Conservation (phyloP, 208 protist species). For the Leishmania martiniquensis region DNA sequence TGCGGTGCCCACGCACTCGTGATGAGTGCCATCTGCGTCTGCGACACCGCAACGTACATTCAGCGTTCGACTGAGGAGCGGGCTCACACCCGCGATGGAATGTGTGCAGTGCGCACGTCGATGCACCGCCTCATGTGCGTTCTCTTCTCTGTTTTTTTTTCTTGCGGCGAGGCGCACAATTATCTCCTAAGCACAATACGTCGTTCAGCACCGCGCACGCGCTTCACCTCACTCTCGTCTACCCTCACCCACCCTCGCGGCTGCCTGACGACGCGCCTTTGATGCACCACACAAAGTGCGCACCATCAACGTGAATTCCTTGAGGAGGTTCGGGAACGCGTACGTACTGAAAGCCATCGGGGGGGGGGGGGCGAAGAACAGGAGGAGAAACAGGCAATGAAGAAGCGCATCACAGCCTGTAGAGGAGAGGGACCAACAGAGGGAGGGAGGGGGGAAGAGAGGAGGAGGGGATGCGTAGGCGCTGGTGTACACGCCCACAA, state of each 20-base stretch:
- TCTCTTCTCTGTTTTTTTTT: neutral
- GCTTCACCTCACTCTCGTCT: neutral
- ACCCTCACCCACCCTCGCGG: neutral
- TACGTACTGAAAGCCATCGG: neutral
- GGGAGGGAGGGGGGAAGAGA: neutral
- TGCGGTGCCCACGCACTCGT: neutral
- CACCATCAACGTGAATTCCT: neutral
- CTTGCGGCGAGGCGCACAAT: neutral
- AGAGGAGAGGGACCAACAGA: neutral
- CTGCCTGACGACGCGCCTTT: neutral
- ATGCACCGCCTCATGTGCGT: neutral
- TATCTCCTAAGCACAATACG: neutral
- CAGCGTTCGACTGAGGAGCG: neutral
- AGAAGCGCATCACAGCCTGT: neutral
- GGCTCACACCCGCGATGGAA: neutral
- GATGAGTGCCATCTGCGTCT: neutral
- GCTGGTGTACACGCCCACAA: too few relatives aligned
- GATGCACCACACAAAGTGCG: neutral
- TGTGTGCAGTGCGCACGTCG: neutral
- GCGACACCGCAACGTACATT: neutral
- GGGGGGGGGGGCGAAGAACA: neutral
- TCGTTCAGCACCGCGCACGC: slow-evolving; percentile 6
- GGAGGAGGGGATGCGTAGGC: neutral
- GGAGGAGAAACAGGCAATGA: slow-evolving; percentile 7
- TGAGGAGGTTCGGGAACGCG: neutral